These are phyloP conservation scores for Exophiala oligosperma DNA, from an alignment of 2,329 filamentous ascomycete genomes.

Conservation along the genomic window DNA sequence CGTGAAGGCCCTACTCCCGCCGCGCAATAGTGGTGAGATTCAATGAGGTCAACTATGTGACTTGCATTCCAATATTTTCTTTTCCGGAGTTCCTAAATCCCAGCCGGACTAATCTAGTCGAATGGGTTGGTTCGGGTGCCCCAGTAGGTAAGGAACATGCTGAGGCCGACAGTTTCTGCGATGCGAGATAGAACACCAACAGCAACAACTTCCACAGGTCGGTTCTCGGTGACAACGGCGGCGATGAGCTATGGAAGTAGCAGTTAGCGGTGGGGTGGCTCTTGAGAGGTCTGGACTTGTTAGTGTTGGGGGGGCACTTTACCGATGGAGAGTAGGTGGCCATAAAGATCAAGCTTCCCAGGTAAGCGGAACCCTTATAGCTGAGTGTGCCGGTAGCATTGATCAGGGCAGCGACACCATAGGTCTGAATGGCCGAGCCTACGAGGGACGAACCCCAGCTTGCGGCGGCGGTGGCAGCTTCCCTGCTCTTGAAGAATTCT, in stretches of 20 bases:
- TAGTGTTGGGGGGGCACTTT: not conserved
- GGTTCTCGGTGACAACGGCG: slow-evolving; percentile 87
- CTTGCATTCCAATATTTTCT: not conserved
- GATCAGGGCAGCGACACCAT: slow-evolving; percentile 85
- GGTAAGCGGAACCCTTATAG: slow-evolving; percentile 96
- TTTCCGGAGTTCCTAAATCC: not conserved
- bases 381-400: slow-evolving; percentile 92
- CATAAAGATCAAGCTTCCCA: slow-evolving; percentile 87
- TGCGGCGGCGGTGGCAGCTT: slow-evolving; percentile 81
- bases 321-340: slow-evolving; percentile 74
- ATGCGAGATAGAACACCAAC: slow-evolving; percentile 81
- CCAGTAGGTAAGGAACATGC: slow-evolving; percentile 95
- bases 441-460: slow-evolving; percentile 88
- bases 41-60: not conserved
- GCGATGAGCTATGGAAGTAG: slow-evolving; percentile 66
- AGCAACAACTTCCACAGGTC: slow-evolving; percentile 84
- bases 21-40: not conserved
- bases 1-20: too few species aligned
- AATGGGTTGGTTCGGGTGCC: slow-evolving; percentile 93
- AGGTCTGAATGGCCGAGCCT: slow-evolving; percentile 85
- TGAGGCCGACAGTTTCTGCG: slow-evolving; percentile 90
- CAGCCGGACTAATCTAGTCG: slow-evolving; percentile 53
- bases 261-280: not conserved
- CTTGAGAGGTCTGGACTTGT: slow-evolving; percentile 56
- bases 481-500: slow-evolving; percentile 92